Base-by-base conservation (phyloP, 1,284 basidiomycete genomes). In the Ceratobasidium sp. region DNA sequence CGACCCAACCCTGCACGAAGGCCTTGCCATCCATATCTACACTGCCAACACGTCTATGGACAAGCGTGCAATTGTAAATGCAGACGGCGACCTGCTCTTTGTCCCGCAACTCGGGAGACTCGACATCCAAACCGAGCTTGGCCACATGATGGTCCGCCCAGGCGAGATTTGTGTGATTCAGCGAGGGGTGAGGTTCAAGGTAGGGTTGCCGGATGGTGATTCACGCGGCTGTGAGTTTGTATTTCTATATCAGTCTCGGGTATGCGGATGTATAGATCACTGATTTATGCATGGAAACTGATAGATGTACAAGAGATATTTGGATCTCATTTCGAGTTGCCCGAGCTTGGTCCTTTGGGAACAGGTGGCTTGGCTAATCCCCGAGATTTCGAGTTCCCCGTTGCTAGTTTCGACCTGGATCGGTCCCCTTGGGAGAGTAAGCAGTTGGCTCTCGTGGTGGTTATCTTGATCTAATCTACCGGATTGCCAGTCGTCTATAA, bases 111-210 rank as follows among this genome's bases (percentile, higher is more conserved):
- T 88, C 80, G 91, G 90, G 11, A 85, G 90, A 34, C 82, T 92
- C 78, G 89, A 91, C 81, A 87, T 93, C 69, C 89, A 90, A 82
- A 92, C 91, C 4, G 91, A 93, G 83, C 88, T 91, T 77, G 91
- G 91, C 76, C 88, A 86, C 88, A 76, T 92, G 73, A 89, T 91
- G 88, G 90, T 89, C n/a, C 82, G 88, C 9, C 88, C 90, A 17
- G 90, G 90, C 40, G 90, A 92, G 81, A 83, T 92, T 43, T 85
- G 87, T 37, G 89, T 92, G 62, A 87, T 92, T 70, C 90, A 90
- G 81, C 86, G 90, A 7, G 90, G 90, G 0, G 88, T 91, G 81
- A 88, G 89, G 82, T 91, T 90, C 84, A 90, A 89, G 84, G 89
- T 90, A 32, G 49, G 71, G 65, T 84, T 89, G n/a, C 89, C 89